Evolutionary conservation across 2,329 filamentous ascomycete genomes (phyloP).

Genomic region (Zasmidium citrigriseum): DNA sequence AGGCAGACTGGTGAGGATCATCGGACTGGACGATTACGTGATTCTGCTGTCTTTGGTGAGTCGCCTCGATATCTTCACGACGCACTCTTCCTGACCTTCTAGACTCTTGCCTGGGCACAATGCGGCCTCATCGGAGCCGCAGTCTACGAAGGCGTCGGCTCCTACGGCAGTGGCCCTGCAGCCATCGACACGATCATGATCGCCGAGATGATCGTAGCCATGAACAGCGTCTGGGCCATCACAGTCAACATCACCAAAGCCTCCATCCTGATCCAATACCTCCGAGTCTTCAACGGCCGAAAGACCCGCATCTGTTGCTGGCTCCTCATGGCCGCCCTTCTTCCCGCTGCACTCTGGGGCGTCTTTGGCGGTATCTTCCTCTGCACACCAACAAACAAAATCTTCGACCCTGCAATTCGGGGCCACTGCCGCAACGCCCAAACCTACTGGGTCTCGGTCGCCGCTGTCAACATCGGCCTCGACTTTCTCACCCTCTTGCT

Average conservation of each 20-base stretch:
- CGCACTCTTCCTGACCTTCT: background rate
- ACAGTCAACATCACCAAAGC: slow-evolving; percentile 45
- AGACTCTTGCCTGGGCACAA: slow-evolving; percentile 34
- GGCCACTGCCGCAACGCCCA: slow-evolving; percentile 42
- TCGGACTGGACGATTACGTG: slow-evolving; percentile 40
- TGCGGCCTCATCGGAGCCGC: slow-evolving; percentile 30
- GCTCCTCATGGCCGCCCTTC: slow-evolving; percentile 37
- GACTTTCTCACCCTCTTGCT: slow-evolving; percentile 48
- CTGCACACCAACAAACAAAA: slow-evolving; percentile 43
- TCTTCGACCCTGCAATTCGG: slow-evolving; percentile 39
- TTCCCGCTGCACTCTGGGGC: slow-evolving; percentile 31
- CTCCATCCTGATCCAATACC: slow-evolving; percentile 52
- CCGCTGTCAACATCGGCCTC: slow-evolving; percentile 46
- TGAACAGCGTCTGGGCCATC: slow-evolving; percentile 36
- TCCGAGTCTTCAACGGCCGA: slow-evolving; percentile 45
- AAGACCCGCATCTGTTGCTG: slow-evolving; percentile 40
- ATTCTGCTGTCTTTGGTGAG: slow-evolving; percentile 39
- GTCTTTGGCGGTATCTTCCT: slow-evolving; percentile 44
- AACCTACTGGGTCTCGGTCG: slow-evolving; percentile 47
- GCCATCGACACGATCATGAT: slow-evolving; percentile 20
- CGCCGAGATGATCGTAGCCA: slow-evolving; percentile 34
- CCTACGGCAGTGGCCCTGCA: slow-evolving; percentile 11
- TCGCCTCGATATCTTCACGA: background rate
- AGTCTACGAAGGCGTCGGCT: slow-evolving; percentile 26
- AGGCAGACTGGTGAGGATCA: slow-evolving; percentile 30